These are phyloP conservation scores for Corynespora cassiicola DNA, from an alignment of 2,329 filamentous ascomycete genomes.

Conservation along the genomic window DNA sequence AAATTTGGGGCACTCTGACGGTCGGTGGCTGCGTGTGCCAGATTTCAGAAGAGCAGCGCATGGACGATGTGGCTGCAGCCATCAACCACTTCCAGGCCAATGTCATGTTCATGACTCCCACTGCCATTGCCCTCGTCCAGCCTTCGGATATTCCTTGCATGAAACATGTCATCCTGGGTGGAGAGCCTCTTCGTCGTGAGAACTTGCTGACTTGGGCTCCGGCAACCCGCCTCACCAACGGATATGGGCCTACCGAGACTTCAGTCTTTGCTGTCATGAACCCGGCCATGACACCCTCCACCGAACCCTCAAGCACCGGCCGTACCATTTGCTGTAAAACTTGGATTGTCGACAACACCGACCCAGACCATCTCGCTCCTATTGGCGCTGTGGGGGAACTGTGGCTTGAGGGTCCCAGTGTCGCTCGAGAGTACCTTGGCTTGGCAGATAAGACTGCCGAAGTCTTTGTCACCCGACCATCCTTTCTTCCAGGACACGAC, in stretches of 20 bases:
- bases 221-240: constrained; percentile 12
- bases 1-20: constrained; percentile 57
- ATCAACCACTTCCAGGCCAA: constrained; percentile 19
- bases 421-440: constrained; percentile 37
- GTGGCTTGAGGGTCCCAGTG: constrained; percentile 61
- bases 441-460: constrained; percentile 16
- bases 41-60: constrained; percentile 58
- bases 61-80: constrained; percentile 55
- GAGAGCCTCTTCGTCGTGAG: constrained; percentile 45
- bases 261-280: constrained; percentile 11
- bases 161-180: constrained; percentile 47
- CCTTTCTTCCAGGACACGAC: too few species aligned
- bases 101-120: constrained; percentile 58
- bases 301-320: neutral
- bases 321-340: too few species aligned
- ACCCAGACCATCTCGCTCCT: constrained; percentile 23
- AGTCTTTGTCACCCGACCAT: constrained; percentile 17
- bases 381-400: constrained; percentile 52
- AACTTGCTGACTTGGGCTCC: constrained; percentile 11
- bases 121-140: constrained; percentile 57
- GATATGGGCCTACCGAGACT: constrained; percentile 19
- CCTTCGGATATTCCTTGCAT: constrained; percentile 50
- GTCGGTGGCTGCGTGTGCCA: constrained; percentile 58
- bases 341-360: constrained; percentile 30
- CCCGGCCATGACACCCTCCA: neutral